These are phyloP conservation scores for Scedosporium aurantiacum DNA, from an alignment of 2,329 filamentous ascomycete genomes.

Conservation along the genomic window DNA sequence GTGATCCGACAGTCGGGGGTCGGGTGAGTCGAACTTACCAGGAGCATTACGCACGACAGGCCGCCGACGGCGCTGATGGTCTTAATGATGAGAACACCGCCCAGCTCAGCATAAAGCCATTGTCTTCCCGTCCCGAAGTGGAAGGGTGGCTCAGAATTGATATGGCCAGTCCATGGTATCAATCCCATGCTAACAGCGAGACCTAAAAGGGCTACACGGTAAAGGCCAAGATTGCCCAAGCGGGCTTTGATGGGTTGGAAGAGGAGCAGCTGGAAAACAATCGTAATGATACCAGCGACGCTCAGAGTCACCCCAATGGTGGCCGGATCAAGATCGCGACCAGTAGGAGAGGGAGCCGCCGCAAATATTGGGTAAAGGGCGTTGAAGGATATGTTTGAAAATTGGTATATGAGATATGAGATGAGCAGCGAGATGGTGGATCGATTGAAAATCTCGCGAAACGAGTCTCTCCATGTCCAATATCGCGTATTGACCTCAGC, in stretches of 20 bases:
- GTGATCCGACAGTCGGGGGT: slow-evolving; percentile 1
- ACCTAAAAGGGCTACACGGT: slow-evolving; percentile 65
- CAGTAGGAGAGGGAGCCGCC: slow-evolving; percentile 61
- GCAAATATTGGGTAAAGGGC: slow-evolving; percentile 91
- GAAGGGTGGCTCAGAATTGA: slow-evolving; percentile 43
- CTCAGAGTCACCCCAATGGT: slow-evolving; percentile 81
- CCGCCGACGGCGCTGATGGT: slow-evolving; percentile 85
- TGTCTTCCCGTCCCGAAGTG: slow-evolving; percentile 50
- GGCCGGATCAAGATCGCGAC: slow-evolving; percentile 61
- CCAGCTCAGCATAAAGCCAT: slow-evolving; percentile 75
- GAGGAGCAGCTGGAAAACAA: slow-evolving; percentile 77
- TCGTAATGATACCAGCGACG: slow-evolving; percentile 74
- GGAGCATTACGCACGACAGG: slow-evolving; percentile 73
- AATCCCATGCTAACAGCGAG: slow-evolving; percentile 73
- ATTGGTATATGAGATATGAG: slow-evolving; percentile 87
- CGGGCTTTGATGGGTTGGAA: slow-evolving; percentile 70
- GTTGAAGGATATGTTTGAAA: slow-evolving; percentile 92
- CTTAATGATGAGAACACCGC: slow-evolving; percentile 70
- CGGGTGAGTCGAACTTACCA: slow-evolving; percentile 44
- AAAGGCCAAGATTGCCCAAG: slow-evolving; percentile 77
- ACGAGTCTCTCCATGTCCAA: slow-evolving; percentile 13
- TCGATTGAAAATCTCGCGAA: slow-evolving; percentile 57
- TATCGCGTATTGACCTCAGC: background rate
- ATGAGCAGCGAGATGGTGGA: slow-evolving; percentile 72
- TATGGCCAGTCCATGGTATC: slow-evolving; percentile 84